Percentiles rank a stretch among this genome's conserved stretches.
Conservation (phyloP, 2,329 filamentous ascomycete species). For the Verticillium klebahnii region DNA sequence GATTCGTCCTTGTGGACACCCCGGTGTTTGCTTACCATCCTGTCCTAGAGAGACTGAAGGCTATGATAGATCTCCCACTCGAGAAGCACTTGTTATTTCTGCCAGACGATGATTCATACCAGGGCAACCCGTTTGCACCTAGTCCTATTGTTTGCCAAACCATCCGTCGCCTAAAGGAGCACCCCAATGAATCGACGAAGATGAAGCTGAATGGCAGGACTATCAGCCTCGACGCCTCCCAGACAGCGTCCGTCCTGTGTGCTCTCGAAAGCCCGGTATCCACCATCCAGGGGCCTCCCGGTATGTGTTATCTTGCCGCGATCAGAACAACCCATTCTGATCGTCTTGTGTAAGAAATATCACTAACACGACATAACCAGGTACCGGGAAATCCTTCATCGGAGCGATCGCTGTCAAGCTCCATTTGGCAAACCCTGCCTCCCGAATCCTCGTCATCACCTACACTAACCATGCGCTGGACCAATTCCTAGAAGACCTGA, state of each 20-base stretch:
- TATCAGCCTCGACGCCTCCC: conserved; percentile 33
- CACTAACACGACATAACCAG: conserved; percentile 26
- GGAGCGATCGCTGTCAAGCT: conserved; percentile 58
- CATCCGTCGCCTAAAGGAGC: background rate
- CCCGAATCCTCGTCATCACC: conserved; percentile 58
- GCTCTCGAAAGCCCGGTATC: conserved; percentile 50
- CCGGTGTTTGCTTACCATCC: conserved; percentile 67
- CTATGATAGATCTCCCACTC: conserved; percentile 51
- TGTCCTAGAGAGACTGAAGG: conserved; percentile 54
- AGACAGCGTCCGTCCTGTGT: conserved; percentile 50
- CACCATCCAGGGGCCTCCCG: conserved; percentile 69
- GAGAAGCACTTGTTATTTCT: conserved; percentile 43
- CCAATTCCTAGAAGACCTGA: conserved; percentile 61
- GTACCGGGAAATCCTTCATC: conserved; percentile 72
- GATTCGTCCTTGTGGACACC: conserved; percentile 58
- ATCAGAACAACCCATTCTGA: background rate
- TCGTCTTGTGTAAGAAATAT: too few relatives aligned
- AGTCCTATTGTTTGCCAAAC: background rate
- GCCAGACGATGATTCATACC: background rate
- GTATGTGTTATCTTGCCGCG: conserved; percentile 28
- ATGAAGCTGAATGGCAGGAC: background rate
- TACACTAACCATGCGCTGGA: conserved; percentile 67
- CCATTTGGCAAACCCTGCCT: conserved; percentile 41
- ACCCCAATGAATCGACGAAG: background rate
- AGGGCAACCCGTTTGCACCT: background rate